Base-by-base conservation (phyloP, 2,329 filamentous ascomycete species). In the Colletotrichum tropicale region DNA sequence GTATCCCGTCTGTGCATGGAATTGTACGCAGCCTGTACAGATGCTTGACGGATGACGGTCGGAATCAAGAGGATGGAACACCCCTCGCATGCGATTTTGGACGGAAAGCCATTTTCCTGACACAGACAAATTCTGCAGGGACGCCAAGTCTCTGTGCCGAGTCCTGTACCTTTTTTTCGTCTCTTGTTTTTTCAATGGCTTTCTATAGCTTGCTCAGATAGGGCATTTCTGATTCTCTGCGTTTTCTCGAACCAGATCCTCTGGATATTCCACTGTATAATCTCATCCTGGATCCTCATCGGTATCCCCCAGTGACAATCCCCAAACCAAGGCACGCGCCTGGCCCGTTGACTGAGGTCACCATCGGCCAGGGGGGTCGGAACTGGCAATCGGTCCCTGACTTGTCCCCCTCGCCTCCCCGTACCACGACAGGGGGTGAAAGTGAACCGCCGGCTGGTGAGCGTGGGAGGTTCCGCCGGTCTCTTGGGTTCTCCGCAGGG, bases 71-170 rank as follows among this genome's bases (percentile, higher is more conserved):
- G 32, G 62, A 67, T 67, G 56, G 69, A 72, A 67, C 69, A 26
- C 32, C 34, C 61, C 55, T 75, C 38, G 69, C 62, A 67, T 75
- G 69, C 72, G 69, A 64, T 72, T 75, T 74, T 75, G 62, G 69
- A 58, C 56, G 18, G 64, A 73, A 73, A 43, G 56, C 34, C 52
- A 69, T 75, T 68, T 70, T 64, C 55, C 43, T 73, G 73, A 69
- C 62, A 75, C 67, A 58, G 66, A 52, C 56, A 74, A 58, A 52
- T 43, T 66, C 71, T 71, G 67, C 67, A 66, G 73, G 70, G 64
- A 69, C 73, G 62, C 64, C 73, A 72, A 75, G 69, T 24, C 38
- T 21, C 24, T 55, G 34, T 16, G 34, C 60, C 21, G 60, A 64
- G 36, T 36, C 36, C 64, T 36, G 26, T 61, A 24, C 43, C 16